Evolutionary conservation across 139 green algal genomes (phyloP), one percentile per base, ranked within the genome.

Genomic region (Zygnema circumcarinatum): DNA sequence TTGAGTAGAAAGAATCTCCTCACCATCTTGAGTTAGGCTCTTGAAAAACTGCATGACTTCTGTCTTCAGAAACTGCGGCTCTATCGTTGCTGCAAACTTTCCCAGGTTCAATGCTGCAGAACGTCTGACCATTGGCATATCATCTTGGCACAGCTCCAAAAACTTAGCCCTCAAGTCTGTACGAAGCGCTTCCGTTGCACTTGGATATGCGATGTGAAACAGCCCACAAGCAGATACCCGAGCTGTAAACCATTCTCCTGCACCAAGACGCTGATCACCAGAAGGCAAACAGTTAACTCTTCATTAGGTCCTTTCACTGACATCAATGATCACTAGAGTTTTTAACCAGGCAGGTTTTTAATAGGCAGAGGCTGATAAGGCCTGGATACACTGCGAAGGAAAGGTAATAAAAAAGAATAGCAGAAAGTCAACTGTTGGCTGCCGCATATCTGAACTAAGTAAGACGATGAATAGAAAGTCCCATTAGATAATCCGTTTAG

Each of bases 91-190:
- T 7, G 96, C 95, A 87, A 98, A 96, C 1, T 89, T 93, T 7
- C 95, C 96, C 32, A 99, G 90, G 84, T 96, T 95, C 67, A 96
- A 93, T 35, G 96, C 95, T 38, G 96, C 95, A 35, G 96, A 95
- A 0, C 96, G 90, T 35, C 97, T 91, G 3, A 99, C 97, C 97
- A 99, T 99, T 39, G 97, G 97, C 35, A 98, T 99, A 79, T 99
- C 97, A 83, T 99, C 97, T 22, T 94, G 93, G 92, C 94, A 97
- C 52, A 99, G 92, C 68, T 94, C 81, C 0, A 88, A 74, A 80
- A 96, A 99, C 38, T 96, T 56, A 3, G 89, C 83, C 32, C 96
- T 93, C 79, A 99, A 92, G 53, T 98, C 94, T 20, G 91, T 52
- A 16, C 91, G 89, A 38, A 84, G 68, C 1, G 88, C 75, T 38